Evolutionary conservation across 352 stramenopile species (phyloP), one percentile per base, ranked within the genome.

Genomic region (Phytophthora citricola): DNA sequence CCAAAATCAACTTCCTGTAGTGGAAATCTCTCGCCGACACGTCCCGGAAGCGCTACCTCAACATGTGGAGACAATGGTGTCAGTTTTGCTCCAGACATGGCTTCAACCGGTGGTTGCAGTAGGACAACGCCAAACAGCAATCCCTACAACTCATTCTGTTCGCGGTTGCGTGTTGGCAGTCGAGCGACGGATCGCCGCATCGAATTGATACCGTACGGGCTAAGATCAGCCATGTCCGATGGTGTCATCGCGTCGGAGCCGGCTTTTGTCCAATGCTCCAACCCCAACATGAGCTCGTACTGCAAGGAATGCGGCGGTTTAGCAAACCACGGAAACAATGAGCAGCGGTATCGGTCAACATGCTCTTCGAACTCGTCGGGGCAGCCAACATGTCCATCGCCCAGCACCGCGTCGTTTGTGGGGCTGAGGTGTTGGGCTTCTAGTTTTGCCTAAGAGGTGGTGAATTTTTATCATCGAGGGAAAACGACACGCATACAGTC

Each of bases 341-440:
- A 0, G 12, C 36, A 9, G 36, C 58, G 22, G 50, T 69, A 47
- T 58, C 60, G 3, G 8, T 50, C 53, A 5, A 11, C 11, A 63
- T 63, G 43, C 43, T 65, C 9, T 12, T n/a, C 1, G 5, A 14
- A 1, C 49, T 71, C 17, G 3, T 5, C 5, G 11, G 0, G 1
- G 26, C 27, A 7, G n/a, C 61, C 11, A 17, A 67, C 38, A 31
- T 67, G n/a, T 58, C 45, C 17, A 27, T 52, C 38, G 10, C 61
- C 56, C 40, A 66, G 40, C 32, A 66, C 29, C 29, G 58, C 58
- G 58, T 66, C 40, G 15, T 58, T 59, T 66, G 31, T 66, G 49
- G 49, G 39, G 58, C 27, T 66, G 49, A 31, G 49, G 38, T 52
- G n/a, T 40, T 53, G 48, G 49, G 39, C 49, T 66, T 59, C 36